These are phyloP conservation scores for Coemansia sp. DNA, from an alignment of 192 early-diverging fungal genomes.

Conservation along the genomic window DNA sequence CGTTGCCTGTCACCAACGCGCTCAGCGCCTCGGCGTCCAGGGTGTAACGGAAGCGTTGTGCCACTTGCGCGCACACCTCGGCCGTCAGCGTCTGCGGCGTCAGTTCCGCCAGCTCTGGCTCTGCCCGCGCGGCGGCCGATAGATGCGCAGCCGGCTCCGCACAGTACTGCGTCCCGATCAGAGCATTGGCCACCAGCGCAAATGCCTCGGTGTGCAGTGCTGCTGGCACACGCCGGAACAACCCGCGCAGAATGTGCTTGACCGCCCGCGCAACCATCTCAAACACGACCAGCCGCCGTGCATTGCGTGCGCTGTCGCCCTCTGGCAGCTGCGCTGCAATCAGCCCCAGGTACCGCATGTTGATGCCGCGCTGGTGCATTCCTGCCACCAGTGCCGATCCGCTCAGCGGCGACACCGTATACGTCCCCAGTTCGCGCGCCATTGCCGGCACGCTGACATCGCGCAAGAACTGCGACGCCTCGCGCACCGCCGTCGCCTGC, in stretches of 20 bases:
- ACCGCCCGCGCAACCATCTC: constrained; percentile 86
- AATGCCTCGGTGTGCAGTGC: constrained; percentile 60
- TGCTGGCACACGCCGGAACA: constrained; percentile 58
- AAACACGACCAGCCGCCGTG: constrained; percentile 63
- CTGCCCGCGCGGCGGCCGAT: constrained; percentile 28
- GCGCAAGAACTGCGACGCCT: constrained; percentile 72
- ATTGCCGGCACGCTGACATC: constrained; percentile 62
- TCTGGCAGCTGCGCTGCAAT: constrained; percentile 63
- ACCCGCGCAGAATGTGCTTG: constrained; percentile 78
- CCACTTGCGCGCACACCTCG: constrained; percentile 61
- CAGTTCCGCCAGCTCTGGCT: constrained; percentile 53
- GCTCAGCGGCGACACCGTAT: constrained; percentile 69
- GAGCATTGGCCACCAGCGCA: constrained; percentile 78
- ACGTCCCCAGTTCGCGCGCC: constrained; percentile 57
- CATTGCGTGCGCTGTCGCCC: constrained; percentile 12
- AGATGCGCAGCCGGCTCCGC: constrained; percentile 52
- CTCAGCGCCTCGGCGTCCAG: constrained; percentile 57
- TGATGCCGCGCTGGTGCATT: constrained; percentile 93
- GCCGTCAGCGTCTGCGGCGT: constrained; percentile 60
- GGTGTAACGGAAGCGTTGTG: constrained; percentile 69
- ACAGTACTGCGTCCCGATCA: constrained; percentile 64
- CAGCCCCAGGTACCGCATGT: constrained; percentile 92
- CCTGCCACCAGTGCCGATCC: constrained; percentile 68
- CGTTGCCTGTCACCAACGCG: constrained; percentile 46
- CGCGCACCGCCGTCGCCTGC: constrained; percentile 60